Evolutionary conservation across 768 basidiomycete species (phyloP).

Genomic region (Mycena pura): DNA sequence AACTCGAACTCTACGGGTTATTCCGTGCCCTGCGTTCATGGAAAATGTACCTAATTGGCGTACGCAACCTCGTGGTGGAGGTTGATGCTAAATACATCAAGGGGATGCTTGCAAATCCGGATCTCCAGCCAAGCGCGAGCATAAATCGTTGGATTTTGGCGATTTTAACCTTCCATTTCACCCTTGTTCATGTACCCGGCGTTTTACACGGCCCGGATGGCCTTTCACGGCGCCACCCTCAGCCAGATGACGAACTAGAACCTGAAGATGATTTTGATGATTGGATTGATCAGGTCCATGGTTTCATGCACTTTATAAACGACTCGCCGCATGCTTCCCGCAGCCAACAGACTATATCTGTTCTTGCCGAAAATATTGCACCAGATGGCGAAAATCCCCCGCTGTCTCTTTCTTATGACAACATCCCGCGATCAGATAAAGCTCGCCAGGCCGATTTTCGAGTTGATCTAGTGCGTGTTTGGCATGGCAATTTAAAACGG

Average conservation of each 20-base stretch:
- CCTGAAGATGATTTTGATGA: no score
- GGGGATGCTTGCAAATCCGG: slow-evolving; percentile 42
- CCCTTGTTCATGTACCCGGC: no score
- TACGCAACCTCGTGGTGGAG: slow-evolving; percentile 41
- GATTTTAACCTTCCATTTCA: slow-evolving; percentile 40
- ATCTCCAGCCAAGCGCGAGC: slow-evolving; percentile 37
- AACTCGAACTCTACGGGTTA: slow-evolving; percentile 46
- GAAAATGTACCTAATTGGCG: no score
- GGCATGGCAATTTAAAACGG: slow-evolving; percentile 7
- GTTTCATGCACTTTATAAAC: no score
- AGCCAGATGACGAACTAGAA: no score
- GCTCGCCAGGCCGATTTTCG: background rate
- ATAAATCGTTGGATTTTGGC: slow-evolving; percentile 45
- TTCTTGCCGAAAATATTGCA: no score
- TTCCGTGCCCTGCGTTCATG: slow-evolving; percentile 32
- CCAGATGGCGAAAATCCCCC: no score
- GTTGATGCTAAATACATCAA: slow-evolving; percentile 40
- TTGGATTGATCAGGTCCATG: no score
- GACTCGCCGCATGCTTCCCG: no score
- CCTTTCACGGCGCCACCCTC: no score
- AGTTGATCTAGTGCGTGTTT: slow-evolving; percentile 6
- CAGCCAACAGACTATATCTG: no score
- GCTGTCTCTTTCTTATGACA: slow-evolving; percentile 3
- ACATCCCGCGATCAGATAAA: background rate
- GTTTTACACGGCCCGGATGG: no score